Evolutionary conservation across 768 basidiomycete genomes (phyloP).

Genomic region (Candolleomyces aberdarensis): DNA sequence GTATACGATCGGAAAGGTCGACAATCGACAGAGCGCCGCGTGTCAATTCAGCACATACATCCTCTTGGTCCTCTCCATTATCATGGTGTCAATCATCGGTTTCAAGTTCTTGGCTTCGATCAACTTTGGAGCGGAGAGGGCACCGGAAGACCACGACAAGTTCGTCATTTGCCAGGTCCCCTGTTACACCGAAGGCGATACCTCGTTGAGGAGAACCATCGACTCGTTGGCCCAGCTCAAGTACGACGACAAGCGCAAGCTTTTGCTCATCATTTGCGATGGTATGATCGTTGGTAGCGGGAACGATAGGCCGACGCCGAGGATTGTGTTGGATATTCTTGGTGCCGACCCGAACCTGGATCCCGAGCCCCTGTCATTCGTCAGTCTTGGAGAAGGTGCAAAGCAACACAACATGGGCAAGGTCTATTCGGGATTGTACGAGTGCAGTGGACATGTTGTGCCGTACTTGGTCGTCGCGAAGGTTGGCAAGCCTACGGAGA

Average conservation of each 20-base stretch:
- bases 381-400: constrained; percentile 90
- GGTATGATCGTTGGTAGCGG: constrained; percentile 98
- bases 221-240: constrained; percentile 92
- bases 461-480: constrained; percentile 93
- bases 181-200: constrained; percentile 96
- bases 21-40: constrained; percentile 88
- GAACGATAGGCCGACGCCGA: constrained; percentile 93
- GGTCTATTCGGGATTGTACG: constrained; percentile 94
- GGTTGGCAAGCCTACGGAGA: constrained; percentile 92
- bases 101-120: constrained; percentile 95
- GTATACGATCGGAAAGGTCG: constrained; percentile 88
- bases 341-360: constrained; percentile 91
- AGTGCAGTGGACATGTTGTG: constrained; percentile 91
- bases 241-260: constrained; percentile 98
- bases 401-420: constrained; percentile 99
- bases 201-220: constrained; percentile 82
- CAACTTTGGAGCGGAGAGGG: constrained; percentile 74
- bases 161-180: constrained; percentile 98
- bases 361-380: constrained; percentile 92
- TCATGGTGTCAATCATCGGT: constrained; percentile 94
- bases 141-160: constrained; percentile 94
- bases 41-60: constrained; percentile 92
- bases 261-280: constrained; percentile 91
- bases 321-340: constrained; percentile 94
- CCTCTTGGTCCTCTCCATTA: constrained; percentile 79